Evolutionary conservation across 805 yeast species (phyloP), one percentile per base, ranked within the genome.

Genomic region (Komagataella pastoris): DNA sequence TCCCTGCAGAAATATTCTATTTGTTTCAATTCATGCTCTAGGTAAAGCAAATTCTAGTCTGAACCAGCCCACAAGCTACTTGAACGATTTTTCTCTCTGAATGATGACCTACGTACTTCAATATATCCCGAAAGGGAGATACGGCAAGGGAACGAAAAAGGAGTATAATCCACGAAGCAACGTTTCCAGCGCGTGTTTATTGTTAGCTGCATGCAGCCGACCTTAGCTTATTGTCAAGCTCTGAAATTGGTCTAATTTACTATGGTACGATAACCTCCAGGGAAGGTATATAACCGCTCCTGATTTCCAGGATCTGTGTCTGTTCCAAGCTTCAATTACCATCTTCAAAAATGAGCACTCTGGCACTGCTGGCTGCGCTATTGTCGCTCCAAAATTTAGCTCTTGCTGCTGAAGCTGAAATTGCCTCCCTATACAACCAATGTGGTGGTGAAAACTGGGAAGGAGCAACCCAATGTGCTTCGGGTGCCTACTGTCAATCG

Each of bases 371-470:
- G 40, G 40, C 40, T 30, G 40, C 8, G 40, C 14, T 30, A 10
- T 30, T 30, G 14, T 30, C n/a, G 14, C 40, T 30, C 3, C 40
- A 30, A 14, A 30, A 30, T 14, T 30, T 12, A 30, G 40, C 14
- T 30, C 14, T 30, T 30, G 40, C n/a, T 30, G 40, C 40, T 30
- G 14, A 14, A 30, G 3, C 40, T 30, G 40, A 30, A 8, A 10
- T 10, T 30, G 40, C 40, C 6, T 12, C 57, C 17, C 40, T 53
- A 47, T 59, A 57, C 46, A 54, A 53, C n/a, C 64, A 59, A 53
- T 61, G 64, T 56, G 64, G 63, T 48, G 59, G 56, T 50, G 17
- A 17, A 7, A 51, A 51, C 46, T 61, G 51, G 46, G 18, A 49
- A 7, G 63, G 61, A 17, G 53, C 55, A 19, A 56, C 59, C 5